Base-by-base conservation (phyloP, 2,329 filamentous ascomycete species). In the Graphilbum fragrans region DNA sequence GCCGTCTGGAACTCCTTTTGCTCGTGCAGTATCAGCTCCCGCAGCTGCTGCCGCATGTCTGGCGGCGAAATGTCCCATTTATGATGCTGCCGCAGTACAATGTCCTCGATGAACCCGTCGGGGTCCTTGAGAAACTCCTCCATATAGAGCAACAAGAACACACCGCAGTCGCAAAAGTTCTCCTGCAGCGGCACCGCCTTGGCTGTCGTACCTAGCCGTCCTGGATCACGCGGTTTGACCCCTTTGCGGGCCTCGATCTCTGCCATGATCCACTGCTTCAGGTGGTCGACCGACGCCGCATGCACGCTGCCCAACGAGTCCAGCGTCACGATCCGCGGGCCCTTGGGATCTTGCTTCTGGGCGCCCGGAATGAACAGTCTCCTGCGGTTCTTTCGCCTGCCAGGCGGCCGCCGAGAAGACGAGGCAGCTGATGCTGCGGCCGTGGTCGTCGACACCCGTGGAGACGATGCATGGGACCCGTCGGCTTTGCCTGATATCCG, bases 141-240 rank as follows among this genome's bases (percentile, higher is more conserved):
- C 41, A 94, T 69, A 53, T 96, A 98, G 3, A 80, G 82, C 4
- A 95, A 65, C 3, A 96, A 65, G 51, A 83, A 98, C 0, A 95
- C 65, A 9, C 92, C 92, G 53, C 92, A 98, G 56, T 98, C 92
- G 46, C 76, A 88, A 50, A 72, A 83, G 54, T 98, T 96, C 38
- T 75, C 63, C 58, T 98, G 92, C 46, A 73, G 63, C 0, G 92
- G 90, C 14, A 95, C 80, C 8, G 72, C 68, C 45, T 74, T 82
- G 5, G 84, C 85, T 32, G 77, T 86, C 66, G 84, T 77, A 4
- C 67, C 67, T 23, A 64, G 52, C 3, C 58, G 53, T 32, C 49
- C 27, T 14, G 59, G 55, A 40, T 58, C 29, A 22, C 58, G 49
- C 35, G 74, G 54, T 31, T 64, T 53, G 45, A 66, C 51, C 25